phyloP scores from a whole-genome alignment of 139 green algal species.

The Protoeuglena noctilucae region DNA sequence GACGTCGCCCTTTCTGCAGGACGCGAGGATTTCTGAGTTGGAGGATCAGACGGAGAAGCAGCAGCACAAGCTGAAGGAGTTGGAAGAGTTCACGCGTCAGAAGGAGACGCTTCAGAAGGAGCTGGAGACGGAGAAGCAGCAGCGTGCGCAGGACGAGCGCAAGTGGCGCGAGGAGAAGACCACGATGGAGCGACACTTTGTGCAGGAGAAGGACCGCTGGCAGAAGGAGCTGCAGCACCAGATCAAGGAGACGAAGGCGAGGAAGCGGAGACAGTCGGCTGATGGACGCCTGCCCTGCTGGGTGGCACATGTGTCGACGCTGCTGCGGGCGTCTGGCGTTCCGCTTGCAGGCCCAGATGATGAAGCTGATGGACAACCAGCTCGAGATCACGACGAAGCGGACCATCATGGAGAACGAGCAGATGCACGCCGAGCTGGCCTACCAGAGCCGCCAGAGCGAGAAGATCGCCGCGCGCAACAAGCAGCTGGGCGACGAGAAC shows the following conservation, averaged over 20 bases:
- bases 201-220: conserved; percentile 63
- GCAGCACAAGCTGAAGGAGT: conserved; percentile 17
- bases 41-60: conserved; percentile 22
- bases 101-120: conserved; percentile 23
- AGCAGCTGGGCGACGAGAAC: conserved; percentile 23
- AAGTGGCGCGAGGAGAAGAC: conserved; percentile 16
- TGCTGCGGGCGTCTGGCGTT: too few relatives aligned
- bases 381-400: conserved; percentile 66
- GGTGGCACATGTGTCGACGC: too few relatives aligned
- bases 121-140: conserved; percentile 1
- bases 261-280: conserved; percentile 27
- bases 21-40: too few relatives aligned
- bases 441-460: conserved; percentile 39
- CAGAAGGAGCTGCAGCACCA: conserved; percentile 43
- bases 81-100: conserved; percentile 34
- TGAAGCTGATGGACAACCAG: conserved; percentile 57
- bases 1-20: too few relatives aligned
- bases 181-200: conserved; percentile 56
- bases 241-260: conserved; percentile 55
- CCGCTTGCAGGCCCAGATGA: conserved; percentile 23
- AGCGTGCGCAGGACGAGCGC: conserved; percentile 4
- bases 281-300: not conserved
- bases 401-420: conserved; percentile 68
- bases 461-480: conserved; percentile 21
- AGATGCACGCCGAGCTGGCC: conserved; percentile 49